Evolutionary conservation across 345 rosid species (phyloP).

Genomic region (Pelargonium nanum): DNA sequence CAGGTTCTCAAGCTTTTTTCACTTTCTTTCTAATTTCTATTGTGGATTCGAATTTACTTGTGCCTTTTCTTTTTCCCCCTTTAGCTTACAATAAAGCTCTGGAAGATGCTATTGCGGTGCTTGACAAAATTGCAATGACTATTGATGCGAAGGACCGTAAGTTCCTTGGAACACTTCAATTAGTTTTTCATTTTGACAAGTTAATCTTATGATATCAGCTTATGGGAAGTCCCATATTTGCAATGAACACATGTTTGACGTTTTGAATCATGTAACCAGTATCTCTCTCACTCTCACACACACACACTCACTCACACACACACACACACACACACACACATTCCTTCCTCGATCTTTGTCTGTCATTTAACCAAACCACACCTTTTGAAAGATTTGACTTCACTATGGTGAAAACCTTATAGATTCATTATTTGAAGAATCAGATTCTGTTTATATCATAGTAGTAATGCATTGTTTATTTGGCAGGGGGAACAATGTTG

Average conservation of each 20-base stretch:
- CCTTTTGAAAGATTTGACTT: no score
- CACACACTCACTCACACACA: no score
- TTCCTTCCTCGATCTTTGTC: no score
- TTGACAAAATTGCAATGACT: constrained; percentile 86
- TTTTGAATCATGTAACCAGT: no score
- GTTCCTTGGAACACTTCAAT: constrained; percentile 13
- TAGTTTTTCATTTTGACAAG: background rate
- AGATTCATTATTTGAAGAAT: background rate
- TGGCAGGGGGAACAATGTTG: constrained; percentile 56
- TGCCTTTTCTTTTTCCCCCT: constrained; percentile 12
- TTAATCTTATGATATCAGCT: background rate
- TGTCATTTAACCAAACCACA: background rate
- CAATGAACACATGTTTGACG: no score
- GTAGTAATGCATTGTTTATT: background rate
- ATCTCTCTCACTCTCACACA: no score
- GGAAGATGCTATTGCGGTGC: constrained; percentile 84
- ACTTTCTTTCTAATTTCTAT: background rate
- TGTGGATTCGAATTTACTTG: constrained; percentile 7
- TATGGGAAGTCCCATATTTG: background rate
- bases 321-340: no score
- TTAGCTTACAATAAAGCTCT: constrained; percentile 88
- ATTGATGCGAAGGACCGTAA: constrained; percentile 76
- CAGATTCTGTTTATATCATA: background rate
- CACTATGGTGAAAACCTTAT: background rate
- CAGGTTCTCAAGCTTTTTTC: background rate